phyloP scores from a whole-genome alignment of 805 yeast species.

The Monosporozyma solicola region DNA sequence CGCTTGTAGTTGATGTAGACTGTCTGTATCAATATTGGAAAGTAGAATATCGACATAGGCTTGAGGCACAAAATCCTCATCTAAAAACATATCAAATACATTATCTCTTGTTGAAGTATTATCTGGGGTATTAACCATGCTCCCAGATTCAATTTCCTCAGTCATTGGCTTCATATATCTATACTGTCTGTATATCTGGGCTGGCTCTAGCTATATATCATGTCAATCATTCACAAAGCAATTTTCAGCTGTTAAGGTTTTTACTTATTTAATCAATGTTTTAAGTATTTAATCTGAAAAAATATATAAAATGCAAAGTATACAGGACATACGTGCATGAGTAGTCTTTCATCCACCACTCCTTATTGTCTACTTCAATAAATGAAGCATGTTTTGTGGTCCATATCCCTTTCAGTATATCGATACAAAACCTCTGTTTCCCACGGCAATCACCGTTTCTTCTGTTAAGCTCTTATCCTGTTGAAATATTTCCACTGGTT shows the following conservation, averaged over 20 bases:
- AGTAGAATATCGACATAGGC: constrained; percentile 57
- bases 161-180: not conserved
- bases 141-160: not conserved
- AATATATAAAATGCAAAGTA: not conserved
- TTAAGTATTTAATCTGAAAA: not conserved
- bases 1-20: constrained; percentile 36
- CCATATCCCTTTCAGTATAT: not conserved
- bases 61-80: constrained; percentile 54
- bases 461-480: constrained; percentile 1
- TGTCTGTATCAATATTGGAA: constrained; percentile 30
- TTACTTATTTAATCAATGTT: too few species aligned
- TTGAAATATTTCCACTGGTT: not conserved
- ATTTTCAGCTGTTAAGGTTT: not conserved
- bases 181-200: not conserved
- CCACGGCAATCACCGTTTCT: constrained; percentile 12
- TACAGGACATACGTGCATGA: not conserved
- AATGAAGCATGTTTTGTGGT: too few species aligned
- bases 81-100: constrained; percentile 58
- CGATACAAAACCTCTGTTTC: constrained; percentile 16
- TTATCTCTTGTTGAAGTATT: constrained; percentile 24
- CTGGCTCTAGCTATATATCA: not conserved
- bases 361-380: too few species aligned
- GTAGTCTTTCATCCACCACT: not conserved
- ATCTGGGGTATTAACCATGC: too few species aligned
- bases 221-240: not conserved